Evolutionary conservation across 78 protist species (phyloP).

Genomic region (Dictyostelium capitatum): DNA sequence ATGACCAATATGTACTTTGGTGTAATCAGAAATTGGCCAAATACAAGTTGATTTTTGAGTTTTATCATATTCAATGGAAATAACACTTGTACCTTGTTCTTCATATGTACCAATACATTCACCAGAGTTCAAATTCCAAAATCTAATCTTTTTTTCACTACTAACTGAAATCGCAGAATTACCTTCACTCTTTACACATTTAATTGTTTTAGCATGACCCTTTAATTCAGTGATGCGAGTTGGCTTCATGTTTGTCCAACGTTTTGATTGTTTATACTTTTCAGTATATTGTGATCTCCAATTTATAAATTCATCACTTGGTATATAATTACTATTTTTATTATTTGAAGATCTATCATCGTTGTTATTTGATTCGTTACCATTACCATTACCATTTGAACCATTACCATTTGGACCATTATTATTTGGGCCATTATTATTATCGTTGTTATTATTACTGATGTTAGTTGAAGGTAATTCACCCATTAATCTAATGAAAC

Average conservation of each 20-base stretch:
- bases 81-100: background rate
- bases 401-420: background rate
- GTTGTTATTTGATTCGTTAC: background rate
- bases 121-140: conserved; percentile 73
- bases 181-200: conserved; percentile 20
- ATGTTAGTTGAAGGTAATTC: background rate
- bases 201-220: conserved; percentile 23
- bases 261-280: conserved; percentile 3
- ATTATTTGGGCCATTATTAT: background rate
- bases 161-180: conserved; percentile 47
- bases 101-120: conserved; percentile 26
- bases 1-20: conserved; percentile 50
- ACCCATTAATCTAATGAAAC: background rate
- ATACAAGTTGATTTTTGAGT: conserved; percentile 21
- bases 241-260: conserved; percentile 47
- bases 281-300: conserved; percentile 31
- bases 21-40: conserved; percentile 74
- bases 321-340: background rate
- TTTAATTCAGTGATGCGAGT: background rate
- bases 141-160: background rate
- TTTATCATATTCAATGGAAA: conserved; percentile 56
- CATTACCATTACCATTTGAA: no score
- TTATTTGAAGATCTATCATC: background rate
- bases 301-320: conserved; percentile 10
- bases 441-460: background rate